phyloP scores from a whole-genome alignment of 441 rosid genomes.

The Aleurites moluccanus region DNA sequence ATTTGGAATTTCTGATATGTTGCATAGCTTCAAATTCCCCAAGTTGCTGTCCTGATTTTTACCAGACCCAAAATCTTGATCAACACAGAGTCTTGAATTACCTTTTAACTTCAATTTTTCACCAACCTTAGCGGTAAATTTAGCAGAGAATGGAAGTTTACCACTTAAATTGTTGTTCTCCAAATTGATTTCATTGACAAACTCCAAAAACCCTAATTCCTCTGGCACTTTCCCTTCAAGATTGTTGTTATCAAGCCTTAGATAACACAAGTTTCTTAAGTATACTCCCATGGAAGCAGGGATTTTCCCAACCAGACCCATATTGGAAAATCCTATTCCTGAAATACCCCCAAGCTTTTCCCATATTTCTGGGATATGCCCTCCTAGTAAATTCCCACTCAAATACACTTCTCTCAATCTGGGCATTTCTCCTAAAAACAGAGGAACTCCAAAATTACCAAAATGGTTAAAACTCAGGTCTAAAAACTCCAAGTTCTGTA shows the following conservation, averaged over 20 bases:
- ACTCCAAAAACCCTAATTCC: conserved; percentile 44
- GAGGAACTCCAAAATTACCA: conserved; percentile 54
- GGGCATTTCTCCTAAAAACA: conserved; percentile 43
- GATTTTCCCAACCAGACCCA: conserved; percentile 52
- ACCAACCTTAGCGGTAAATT: conserved; percentile 45
- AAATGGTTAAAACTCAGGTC: conserved; percentile 61
- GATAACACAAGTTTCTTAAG: conserved; percentile 39
- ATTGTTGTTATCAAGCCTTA: conserved; percentile 58
- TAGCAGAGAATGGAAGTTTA: conserved; percentile 43
- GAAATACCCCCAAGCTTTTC: conserved; percentile 44
- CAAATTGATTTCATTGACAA: conserved; percentile 50
- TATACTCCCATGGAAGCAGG: conserved; percentile 53
- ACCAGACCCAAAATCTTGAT: conserved; percentile 16
- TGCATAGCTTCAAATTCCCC: conserved; percentile 33
- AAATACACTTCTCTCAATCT: conserved; percentile 45
- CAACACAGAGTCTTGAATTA: conserved; percentile 43
- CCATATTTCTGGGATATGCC: conserved; percentile 62
- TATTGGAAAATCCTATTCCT: conserved; percentile 55
- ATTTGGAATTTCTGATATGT: conserved; percentile 29
- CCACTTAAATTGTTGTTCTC: conserved; percentile 71
- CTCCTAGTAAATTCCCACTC: conserved; percentile 66
- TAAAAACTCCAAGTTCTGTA: conserved; percentile 49
- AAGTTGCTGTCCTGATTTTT: conserved; percentile 20
- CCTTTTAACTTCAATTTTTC: conserved; percentile 53
- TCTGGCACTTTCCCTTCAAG: conserved; percentile 54